Base-by-base conservation (phyloP, 495 filamentous ascomycete species). In the Talaromyces wortmannii region DNA sequence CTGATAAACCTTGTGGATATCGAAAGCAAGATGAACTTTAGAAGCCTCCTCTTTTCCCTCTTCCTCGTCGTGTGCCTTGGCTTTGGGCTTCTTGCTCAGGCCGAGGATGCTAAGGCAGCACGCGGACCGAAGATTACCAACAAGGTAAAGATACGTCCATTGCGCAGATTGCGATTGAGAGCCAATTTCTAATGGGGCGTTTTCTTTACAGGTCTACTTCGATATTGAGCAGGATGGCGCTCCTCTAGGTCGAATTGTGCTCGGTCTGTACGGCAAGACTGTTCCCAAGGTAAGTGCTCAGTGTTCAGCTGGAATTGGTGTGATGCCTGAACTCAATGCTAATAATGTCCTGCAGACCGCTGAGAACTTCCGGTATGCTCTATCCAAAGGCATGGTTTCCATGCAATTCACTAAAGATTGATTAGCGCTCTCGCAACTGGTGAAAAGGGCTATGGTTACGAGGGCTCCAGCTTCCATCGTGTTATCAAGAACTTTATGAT, bases 401-500 rank as follows among this genome's bases (percentile, higher is more conserved):
- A 2, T 8, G 29, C 47, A 8, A 16, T 15, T 29, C 58, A 46
- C 52, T 69, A 15, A 59, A 58, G 44, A 36, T 16, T 5, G 13
- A 2, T 18, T 55, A 83, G 84, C 63, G 92, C 89, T 71, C 81
- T 99, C 59, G 89, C 92, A 62, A 97, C 94, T 56, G 94, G 94
- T 59, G 91, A 99, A 84, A 90, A 97, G 75, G 94, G 89, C 64
- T 97, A 88, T 67, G 94, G 94, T 55, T 98, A 97, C 70, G 84
- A 97, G 72, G 92, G 90, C 33, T 96, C 91, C 18, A 83, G 74
- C 69, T 98, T 98, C 87, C 94, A 98, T 83, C 89, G 94, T 75
- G 95, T 98, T 65, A 98, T 98, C 79, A 91, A 92, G 79, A 65
- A 87, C 55, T 98, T 98, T 79, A 98, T 98, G 94, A 96, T 97